Evolutionary conservation across 2,329 filamentous ascomycete species (phyloP).

Genomic region (Rhynchosporium secalis): DNA sequence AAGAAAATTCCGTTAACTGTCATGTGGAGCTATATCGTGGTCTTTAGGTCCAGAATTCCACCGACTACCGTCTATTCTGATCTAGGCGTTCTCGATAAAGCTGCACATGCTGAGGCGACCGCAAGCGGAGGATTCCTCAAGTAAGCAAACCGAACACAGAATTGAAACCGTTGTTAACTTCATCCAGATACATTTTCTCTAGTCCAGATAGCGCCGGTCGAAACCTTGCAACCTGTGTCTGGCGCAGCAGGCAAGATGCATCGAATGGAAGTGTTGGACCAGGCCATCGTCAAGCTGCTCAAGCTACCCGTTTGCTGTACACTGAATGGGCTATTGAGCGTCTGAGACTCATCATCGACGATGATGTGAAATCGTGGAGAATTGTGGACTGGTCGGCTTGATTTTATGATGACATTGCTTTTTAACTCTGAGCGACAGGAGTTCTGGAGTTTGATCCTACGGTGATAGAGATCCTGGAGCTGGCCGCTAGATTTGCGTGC

Average conservation of each 20-base stretch:
- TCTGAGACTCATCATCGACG: slow-evolving; percentile 65
- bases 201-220: slow-evolving; percentile 64
- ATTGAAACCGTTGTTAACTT: slow-evolving; percentile 2
- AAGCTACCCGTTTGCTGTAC: slow-evolving; percentile 62
- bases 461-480: neutral
- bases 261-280: slow-evolving; percentile 58
- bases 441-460: neutral
- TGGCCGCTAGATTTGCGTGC: neutral
- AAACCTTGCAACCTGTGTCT: slow-evolving; percentile 81
- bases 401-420: slow-evolving; percentile 7
- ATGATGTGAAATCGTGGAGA: slow-evolving; percentile 64
- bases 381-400: slow-evolving; percentile 57
- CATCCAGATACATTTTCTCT: slow-evolving; percentile 80
- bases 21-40: slow-evolving; percentile 65
- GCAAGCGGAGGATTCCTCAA: slow-evolving; percentile 80
- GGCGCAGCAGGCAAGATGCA: slow-evolving; percentile 61
- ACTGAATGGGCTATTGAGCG: slow-evolving; percentile 71
- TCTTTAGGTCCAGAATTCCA: slow-evolving; percentile 75
- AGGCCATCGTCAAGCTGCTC: slow-evolving; percentile 65
- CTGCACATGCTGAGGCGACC: slow-evolving; percentile 77
- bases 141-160: slow-evolving; percentile 42
- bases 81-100: slow-evolving; percentile 72
- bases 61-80: slow-evolving; percentile 65
- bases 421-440: slow-evolving; percentile 13
- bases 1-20: slow-evolving; percentile 47